phyloP scores from a whole-genome alignment of 768 basidiomycete species.

The Amanita molliuscula region DNA sequence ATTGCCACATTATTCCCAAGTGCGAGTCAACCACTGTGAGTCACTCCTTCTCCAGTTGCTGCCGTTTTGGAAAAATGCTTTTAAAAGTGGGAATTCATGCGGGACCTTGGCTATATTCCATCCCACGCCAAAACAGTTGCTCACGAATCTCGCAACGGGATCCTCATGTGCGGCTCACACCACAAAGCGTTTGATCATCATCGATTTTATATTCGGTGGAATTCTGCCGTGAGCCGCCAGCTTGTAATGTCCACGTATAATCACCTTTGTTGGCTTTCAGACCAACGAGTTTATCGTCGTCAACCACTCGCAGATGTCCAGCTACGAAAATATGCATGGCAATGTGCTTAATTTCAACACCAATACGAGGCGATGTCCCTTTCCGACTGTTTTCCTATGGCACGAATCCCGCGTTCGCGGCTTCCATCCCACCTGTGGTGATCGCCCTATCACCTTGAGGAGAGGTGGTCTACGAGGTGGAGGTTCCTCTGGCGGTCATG shows the following conservation, averaged over 20 bases:
- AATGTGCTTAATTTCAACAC: too few species aligned
- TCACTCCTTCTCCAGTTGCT: background rate
- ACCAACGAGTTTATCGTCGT: constrained; percentile 18
- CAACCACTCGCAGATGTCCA: too few species aligned
- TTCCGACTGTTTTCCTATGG: too few species aligned
- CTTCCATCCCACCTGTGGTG: too few species aligned
- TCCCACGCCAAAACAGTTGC: too few species aligned
- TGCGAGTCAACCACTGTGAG: background rate
- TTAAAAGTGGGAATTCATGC: background rate
- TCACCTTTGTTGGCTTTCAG: constrained; percentile 11
- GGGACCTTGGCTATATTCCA: background rate
- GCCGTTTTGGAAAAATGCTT: background rate
- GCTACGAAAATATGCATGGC: too few species aligned
- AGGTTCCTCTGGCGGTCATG: too few species aligned
- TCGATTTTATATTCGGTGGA: background rate
- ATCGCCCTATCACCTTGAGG: too few species aligned
- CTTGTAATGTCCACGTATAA: background rate
- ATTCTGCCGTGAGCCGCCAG: background rate
- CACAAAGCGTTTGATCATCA: background rate
- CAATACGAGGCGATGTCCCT: too few species aligned
- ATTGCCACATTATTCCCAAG: background rate
- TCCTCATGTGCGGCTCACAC: background rate
- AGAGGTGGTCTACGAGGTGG: too few species aligned
- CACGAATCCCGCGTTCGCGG: too few species aligned
- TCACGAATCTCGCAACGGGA: background rate